Evolutionary conservation across 345 rosid species (phyloP).

Genomic region (Gynandropsis gynandra): DNA sequence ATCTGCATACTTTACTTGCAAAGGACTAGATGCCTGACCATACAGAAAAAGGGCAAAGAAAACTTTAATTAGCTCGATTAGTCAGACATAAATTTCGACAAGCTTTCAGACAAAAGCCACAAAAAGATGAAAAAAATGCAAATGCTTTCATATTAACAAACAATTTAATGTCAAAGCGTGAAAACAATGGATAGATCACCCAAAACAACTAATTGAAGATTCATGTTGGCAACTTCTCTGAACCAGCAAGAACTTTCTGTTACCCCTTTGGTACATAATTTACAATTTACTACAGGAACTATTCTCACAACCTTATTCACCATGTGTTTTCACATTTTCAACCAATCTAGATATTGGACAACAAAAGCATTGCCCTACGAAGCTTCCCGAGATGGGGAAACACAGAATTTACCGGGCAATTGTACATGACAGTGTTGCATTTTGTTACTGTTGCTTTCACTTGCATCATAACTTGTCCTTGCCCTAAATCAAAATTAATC

Average conservation of each 20-base stretch:
- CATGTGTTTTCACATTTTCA: not conserved
- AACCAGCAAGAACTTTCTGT: no score
- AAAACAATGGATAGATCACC: no score
- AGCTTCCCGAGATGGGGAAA: not conserved
- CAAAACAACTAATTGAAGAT: no score
- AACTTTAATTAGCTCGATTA: not conserved
- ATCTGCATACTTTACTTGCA: slow-evolving; percentile 99
- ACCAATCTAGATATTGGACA: not conserved
- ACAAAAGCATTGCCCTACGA: not conserved
- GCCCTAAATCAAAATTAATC: slow-evolving; percentile 3
- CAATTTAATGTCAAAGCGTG: no score
- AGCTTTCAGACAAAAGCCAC: no score
- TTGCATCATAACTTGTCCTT: not conserved
- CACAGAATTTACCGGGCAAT: not conserved
- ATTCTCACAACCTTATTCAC: no score
- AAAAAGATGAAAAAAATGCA: no score
- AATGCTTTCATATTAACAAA: no score
- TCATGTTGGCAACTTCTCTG: no score
- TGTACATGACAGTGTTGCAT: no score
- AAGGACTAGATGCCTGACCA: slow-evolving; percentile 89
- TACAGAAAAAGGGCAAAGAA: slow-evolving; percentile 3
- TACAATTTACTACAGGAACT: no score
- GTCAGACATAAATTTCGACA: not conserved
- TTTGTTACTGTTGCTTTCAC: not conserved
- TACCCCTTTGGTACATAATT: no score